Conservation (phyloP, 176 grass and related monocot species). For the Paspalum vaginatum region DNA sequence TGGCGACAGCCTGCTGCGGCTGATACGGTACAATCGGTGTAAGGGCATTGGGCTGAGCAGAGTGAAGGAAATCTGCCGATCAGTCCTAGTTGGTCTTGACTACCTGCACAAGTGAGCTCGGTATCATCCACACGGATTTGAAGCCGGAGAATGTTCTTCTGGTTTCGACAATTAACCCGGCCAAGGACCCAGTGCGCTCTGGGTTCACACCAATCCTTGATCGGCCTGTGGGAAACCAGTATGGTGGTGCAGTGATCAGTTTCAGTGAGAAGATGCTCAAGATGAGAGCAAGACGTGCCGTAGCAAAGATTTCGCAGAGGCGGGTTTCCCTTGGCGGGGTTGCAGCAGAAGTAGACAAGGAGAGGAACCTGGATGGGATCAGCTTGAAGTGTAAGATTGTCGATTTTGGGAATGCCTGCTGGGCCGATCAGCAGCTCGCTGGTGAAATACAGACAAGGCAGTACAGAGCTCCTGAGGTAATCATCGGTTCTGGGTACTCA, state of each 20-base stretch:
- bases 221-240: slow-evolving; percentile 55
- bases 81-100: slow-evolving; percentile 70
- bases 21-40: slow-evolving; percentile 73
- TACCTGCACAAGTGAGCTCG: slow-evolving; percentile 76
- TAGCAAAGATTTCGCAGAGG: slow-evolving; percentile 66
- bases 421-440: slow-evolving; percentile 59
- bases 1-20: slow-evolving; percentile 77
- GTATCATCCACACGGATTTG: slow-evolving; percentile 87
- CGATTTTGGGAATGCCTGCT: slow-evolving; percentile 91
- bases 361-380: slow-evolving; percentile 80
- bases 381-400: slow-evolving; percentile 92
- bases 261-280: slow-evolving; percentile 83
- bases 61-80: slow-evolving; percentile 71
- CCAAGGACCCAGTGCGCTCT: slow-evolving; percentile 74
- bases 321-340: slow-evolving; percentile 62
- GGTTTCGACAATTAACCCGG: slow-evolving; percentile 78
- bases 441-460: slow-evolving; percentile 94
- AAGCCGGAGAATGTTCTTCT: slow-evolving; percentile 94
- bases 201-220: slow-evolving; percentile 70
- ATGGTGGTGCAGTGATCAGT: slow-evolving; percentile 42
- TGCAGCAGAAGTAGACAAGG: slow-evolving; percentile 46
- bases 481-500: slow-evolving; percentile 77
- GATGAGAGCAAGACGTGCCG: slow-evolving; percentile 60
- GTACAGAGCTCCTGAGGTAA: slow-evolving; percentile 89
- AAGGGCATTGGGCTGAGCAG: slow-evolving; percentile 74